A percentile compares a stretch with the other conserved stretches of the same genome.
These are phyloP conservation scores for Corymbia citriodora DNA, from an alignment of 441 rosid genomes.

Conservation along the genomic window DNA sequence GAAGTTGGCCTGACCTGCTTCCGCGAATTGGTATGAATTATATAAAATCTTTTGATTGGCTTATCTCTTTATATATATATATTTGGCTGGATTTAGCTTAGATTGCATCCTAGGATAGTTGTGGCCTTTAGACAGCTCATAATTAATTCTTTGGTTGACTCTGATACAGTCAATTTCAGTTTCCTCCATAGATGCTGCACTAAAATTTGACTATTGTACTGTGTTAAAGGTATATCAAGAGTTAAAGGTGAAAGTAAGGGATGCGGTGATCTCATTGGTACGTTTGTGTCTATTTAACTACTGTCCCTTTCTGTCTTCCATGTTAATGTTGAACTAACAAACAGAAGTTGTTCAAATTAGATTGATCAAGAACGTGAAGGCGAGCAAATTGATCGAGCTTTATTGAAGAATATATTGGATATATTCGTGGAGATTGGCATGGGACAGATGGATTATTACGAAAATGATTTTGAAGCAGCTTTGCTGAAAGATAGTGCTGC, in stretches of 20 bases:
- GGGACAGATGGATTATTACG: constrained; percentile 68
- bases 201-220: background rate
- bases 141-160: background rate
- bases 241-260: constrained; percentile 50
- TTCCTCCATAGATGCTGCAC: background rate
- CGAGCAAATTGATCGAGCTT: constrained; percentile 78
- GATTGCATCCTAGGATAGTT: background rate
- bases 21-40: constrained; percentile 55
- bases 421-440: constrained; percentile 93
- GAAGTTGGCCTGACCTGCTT: constrained; percentile 92
- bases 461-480: constrained; percentile 66
- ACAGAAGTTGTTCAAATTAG: constrained; percentile 21
- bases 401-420: constrained; percentile 77
- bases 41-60: background rate
- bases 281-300: constrained; percentile 7
- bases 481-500: constrained; percentile 70
- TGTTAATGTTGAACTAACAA: background rate
- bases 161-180: background rate
- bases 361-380: constrained; percentile 89
- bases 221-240: constrained; percentile 62
- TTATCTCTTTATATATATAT: background rate
- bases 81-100: background rate
- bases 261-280: constrained; percentile 73
- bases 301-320: background rate
- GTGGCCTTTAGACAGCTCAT: background rate